These are phyloP conservation scores for Suhomyces guaymorum DNA, from an alignment of 1,139 yeast genomes.

Conservation along the genomic window DNA sequence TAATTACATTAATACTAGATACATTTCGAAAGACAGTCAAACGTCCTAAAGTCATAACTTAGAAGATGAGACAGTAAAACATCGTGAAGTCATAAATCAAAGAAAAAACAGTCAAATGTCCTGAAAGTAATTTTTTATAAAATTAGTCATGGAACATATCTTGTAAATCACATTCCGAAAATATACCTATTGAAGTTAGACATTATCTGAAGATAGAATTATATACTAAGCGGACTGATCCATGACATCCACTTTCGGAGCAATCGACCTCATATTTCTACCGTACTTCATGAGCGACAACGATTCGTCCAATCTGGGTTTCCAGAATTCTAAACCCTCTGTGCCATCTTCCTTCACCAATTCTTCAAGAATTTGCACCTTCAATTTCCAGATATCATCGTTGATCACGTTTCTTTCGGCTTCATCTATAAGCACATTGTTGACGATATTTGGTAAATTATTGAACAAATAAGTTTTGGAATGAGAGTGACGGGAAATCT, in stretches of 20 bases:
- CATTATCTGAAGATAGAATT: too few species aligned
- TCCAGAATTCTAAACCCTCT: slow-evolving; percentile 28
- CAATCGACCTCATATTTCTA: slow-evolving; percentile 23
- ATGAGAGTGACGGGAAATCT: slow-evolving; percentile 25
- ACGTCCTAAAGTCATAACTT: too few species aligned
- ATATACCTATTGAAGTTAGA: too few species aligned
- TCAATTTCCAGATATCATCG: slow-evolving; percentile 30
- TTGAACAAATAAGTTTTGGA: slow-evolving; percentile 29
- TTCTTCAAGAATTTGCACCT: slow-evolving; percentile 27
- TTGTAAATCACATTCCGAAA: too few species aligned
- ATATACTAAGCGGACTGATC: slow-evolving; percentile 22
- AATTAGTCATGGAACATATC: too few species aligned
- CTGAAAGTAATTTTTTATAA: not conserved
- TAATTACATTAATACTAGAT: too few species aligned
- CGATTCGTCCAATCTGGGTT: slow-evolving; percentile 21
- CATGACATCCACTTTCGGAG: slow-evolving; percentile 27
- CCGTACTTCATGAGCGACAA: slow-evolving; percentile 36
- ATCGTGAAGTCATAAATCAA: too few species aligned
- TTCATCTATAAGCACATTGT: slow-evolving; percentile 12
- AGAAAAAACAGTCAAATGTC: too few species aligned
- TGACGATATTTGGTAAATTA: slow-evolving; percentile 30
- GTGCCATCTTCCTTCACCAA: slow-evolving; percentile 22
- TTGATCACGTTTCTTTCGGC: slow-evolving; percentile 18
- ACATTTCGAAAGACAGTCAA: too few species aligned
- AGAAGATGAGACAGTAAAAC: too few species aligned